Evolutionary conservation across 805 yeast species (phyloP).

Genomic region (Suhomyces sp.): DNA sequence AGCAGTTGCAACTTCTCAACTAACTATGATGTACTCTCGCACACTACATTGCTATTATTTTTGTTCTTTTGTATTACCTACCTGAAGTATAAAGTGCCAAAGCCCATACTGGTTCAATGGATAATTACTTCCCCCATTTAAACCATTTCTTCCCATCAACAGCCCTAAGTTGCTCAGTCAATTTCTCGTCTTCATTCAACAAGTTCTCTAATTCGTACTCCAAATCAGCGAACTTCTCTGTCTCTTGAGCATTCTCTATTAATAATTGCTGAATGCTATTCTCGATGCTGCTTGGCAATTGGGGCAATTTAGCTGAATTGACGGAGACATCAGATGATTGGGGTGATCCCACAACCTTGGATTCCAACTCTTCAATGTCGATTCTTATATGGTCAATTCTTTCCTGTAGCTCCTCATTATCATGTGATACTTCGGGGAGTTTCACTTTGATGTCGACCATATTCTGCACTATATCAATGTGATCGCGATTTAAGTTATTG

Average conservation of each 20-base stretch:
- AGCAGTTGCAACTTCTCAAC: too few species aligned
- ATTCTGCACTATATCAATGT: slow-evolving; percentile 80
- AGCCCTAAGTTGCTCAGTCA: slow-evolving; percentile 19
- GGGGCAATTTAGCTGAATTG: slow-evolving; percentile 8
- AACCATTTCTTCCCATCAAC: slow-evolving; percentile 29
- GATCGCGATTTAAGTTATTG: slow-evolving; percentile 72
- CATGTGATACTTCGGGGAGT: slow-evolving; percentile 73
- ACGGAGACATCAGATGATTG: slow-evolving; percentile 6
- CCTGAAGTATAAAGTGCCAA: background rate
- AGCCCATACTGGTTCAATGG: background rate
- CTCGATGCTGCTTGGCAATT: slow-evolving; percentile 34
- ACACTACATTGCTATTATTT: background rate
- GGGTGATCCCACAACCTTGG: slow-evolving; percentile 25
- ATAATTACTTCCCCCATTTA: slow-evolving; percentile 16
- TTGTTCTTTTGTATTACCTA: background rate
- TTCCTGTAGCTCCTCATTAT: slow-evolving; percentile 56
- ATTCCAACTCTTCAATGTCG: slow-evolving; percentile 41
- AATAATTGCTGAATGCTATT: slow-evolving; percentile 34
- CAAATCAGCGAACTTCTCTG: slow-evolving; percentile 36
- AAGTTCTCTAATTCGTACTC: slow-evolving; percentile 35
- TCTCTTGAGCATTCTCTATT: slow-evolving; percentile 34
- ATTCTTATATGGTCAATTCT: slow-evolving; percentile 36
- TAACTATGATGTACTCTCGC: too few species aligned
- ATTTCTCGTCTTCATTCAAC: slow-evolving; percentile 23
- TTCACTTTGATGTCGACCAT: slow-evolving; percentile 77